Evolutionary conservation across 2,329 filamentous ascomycete genomes (phyloP).

Genomic region (Diaporthe vaccinii): DNA sequence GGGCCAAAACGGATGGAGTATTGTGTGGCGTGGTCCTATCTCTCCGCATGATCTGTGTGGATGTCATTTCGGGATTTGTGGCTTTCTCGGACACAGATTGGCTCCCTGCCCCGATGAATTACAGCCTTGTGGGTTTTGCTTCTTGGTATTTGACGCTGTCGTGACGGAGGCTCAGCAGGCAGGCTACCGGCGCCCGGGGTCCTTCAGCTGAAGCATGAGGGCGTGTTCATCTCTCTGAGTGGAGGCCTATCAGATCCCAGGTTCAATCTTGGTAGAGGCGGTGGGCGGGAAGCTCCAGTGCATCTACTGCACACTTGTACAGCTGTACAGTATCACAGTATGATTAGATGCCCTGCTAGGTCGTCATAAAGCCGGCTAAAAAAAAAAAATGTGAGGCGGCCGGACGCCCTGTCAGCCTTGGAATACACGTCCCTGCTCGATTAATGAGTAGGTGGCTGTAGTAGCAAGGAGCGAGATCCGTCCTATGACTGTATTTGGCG

Average conservation of each 20-base stretch:
- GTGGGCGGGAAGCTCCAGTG: conserved; percentile 28
- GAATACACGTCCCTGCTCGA: background rate
- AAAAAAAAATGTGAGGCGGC: background rate
- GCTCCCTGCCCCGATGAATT: too few species aligned
- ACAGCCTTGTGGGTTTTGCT: background rate
- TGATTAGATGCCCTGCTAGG: conserved; percentile 1
- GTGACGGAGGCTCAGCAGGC: background rate
- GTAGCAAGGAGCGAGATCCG: conserved; percentile 9
- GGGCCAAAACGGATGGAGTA: background rate
- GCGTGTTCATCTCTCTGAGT: conserved; percentile 19
- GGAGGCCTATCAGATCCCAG: conserved; percentile 21
- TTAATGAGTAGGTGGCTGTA: background rate
- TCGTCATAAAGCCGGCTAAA: conserved; percentile 9
- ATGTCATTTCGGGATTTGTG: conserved; percentile 10
- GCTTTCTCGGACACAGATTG: background rate
- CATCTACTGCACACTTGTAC: background rate
- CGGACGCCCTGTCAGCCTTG: background rate
- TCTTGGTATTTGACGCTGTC: background rate
- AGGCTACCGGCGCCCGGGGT: background rate
- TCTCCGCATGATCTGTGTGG: conserved; percentile 17
- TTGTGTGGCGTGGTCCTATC: background rate
- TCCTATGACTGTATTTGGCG: background rate
- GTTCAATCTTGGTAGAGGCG: conserved; percentile 24
- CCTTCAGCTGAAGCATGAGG: conserved; percentile 22
- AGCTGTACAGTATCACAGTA: conserved; percentile 26